Conservation (phyloP, 176 grass and related monocot species). For the Guadua angustifolia region DNA sequence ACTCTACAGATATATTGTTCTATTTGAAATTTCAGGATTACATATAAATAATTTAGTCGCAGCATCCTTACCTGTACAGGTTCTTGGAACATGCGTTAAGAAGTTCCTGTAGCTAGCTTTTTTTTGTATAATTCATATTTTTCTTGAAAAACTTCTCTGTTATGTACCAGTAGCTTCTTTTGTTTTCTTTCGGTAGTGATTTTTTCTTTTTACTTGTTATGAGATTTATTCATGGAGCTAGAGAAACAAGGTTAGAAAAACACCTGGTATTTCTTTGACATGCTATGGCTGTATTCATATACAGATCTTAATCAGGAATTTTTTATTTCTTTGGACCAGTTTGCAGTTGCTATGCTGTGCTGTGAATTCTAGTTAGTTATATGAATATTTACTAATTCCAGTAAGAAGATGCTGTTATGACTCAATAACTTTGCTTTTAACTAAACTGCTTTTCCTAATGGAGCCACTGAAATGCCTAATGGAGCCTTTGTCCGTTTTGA, state of each 20-base stretch:
- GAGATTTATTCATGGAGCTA: not conserved
- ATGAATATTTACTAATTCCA: not conserved
- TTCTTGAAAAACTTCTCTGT: not conserved
- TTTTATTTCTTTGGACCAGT: not conserved
- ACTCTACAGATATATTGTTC: not conserved
- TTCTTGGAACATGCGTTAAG: not conserved
- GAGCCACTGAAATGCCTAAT: not conserved
- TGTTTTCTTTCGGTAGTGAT: not conserved
- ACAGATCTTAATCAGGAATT: not conserved
- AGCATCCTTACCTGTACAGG: not conserved
- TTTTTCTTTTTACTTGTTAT: not conserved
- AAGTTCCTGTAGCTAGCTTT: not conserved
- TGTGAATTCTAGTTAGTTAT: constrained; percentile 20
- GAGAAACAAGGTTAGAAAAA: not conserved
- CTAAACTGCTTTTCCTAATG: not conserved
- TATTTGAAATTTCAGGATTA: not conserved
- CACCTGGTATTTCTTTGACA: constrained; percentile 3
- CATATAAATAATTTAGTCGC: not conserved
- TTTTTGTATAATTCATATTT: not conserved
- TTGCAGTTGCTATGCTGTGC: not conserved
- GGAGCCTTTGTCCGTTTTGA: constrained; percentile 10
- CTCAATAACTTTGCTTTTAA: constrained; percentile 13
- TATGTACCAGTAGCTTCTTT: not conserved
- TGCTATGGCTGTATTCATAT: not conserved
- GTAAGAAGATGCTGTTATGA: not conserved